phyloP scores from a whole-genome alignment of 1,284 basidiomycete species.

The Moniliophthora roreri region DNA sequence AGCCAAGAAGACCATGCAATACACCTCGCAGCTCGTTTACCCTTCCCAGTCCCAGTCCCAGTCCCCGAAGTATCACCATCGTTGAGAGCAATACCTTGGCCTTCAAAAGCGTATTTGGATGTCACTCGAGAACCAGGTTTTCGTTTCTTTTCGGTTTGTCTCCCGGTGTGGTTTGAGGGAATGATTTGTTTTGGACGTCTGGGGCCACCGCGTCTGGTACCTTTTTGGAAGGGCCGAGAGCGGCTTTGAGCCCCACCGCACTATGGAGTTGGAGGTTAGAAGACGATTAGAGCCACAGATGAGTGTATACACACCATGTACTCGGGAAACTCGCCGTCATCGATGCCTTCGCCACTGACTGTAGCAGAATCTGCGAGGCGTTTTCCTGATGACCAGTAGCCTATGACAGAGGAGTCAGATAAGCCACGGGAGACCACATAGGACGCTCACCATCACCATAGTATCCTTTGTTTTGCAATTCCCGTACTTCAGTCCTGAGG shows the following conservation, averaged over 20 bases:
- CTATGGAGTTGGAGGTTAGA: slow-evolving; percentile 33
- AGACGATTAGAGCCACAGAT: slow-evolving; percentile 6
- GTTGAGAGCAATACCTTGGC: slow-evolving; percentile 54
- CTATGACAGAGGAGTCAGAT: slow-evolving; percentile 33
- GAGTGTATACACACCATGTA: slow-evolving; percentile 56
- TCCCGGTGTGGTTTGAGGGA: slow-evolving; percentile 55
- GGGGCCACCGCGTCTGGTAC: slow-evolving; percentile 28
- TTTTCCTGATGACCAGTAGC: slow-evolving; percentile 77
- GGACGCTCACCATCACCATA: slow-evolving; percentile 67
- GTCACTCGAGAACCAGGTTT: slow-evolving; percentile 70
- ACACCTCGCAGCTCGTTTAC: slow-evolving; percentile 70
- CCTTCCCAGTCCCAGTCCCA: slow-evolving; percentile 60
- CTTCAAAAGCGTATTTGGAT: slow-evolving; percentile 55
- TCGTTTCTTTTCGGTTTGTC: slow-evolving; percentile 61
- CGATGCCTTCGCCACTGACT: slow-evolving; percentile 50
- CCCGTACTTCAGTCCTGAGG: slow-evolving; percentile 61
- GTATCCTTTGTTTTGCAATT: slow-evolving; percentile 70
- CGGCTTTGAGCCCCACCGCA: slow-evolving; percentile 79
- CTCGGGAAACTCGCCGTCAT: slow-evolving; percentile 64
- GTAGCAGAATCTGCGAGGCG: slow-evolving; percentile 62
- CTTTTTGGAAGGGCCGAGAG: slow-evolving; percentile 42
- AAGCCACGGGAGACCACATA: slow-evolving; percentile 4
- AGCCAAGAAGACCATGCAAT: slow-evolving; percentile 11
- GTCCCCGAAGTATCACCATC: slow-evolving; percentile 40
- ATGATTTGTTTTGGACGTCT: slow-evolving; percentile 39